Base-by-base conservation (phyloP, 2,329 filamentous ascomycete genomes). In the Aspergillus sp. region DNA sequence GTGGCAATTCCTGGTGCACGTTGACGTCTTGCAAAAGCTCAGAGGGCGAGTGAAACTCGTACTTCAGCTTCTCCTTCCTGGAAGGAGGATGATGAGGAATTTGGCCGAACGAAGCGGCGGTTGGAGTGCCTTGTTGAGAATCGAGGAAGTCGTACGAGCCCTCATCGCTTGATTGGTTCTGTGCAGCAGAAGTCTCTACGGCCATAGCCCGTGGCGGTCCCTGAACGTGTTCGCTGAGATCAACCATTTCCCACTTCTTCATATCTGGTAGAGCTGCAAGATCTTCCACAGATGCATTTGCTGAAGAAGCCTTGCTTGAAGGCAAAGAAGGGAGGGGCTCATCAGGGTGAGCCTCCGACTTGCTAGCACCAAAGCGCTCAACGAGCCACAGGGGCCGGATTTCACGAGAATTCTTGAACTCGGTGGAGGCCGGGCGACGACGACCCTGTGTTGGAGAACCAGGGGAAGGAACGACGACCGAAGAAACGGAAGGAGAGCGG, bases 371-470 rank as follows among this genome's bases (percentile, higher is more conserved):
- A 65, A 82, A 85, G 30, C 82, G 87, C 74, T 96, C 91, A 6
- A 96, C 86, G 21, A 97, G 87, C 75, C 91, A 94, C 8, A 97
- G 79, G 0, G 93, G 93, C 66, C 90, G 88, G 69, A 93, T 89
- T 71, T 95, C 91, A 57, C 85, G 85, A 17, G 76, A 79, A 38
- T 76, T 76, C 61, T 78, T 81, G 70, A 85, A 85, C 63, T 86
- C 82, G 4, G 78, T 77, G 1, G 83, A 85, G 55, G 76, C 78
- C 0, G 79, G 76, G 38, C 83, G 80, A 49, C 75, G 73, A 62
- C 80, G 77, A 12, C 73, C 62, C 50, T 72, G 71, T n/a, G 72
- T 75, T 25, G 81, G 81, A 7, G 81, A 82, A 17, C 65, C 73
- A n/a, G 75, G 74, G 30, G 75, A 69, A 12, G 70, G 67, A 41